Evolutionary conservation across 371 early-diverging fungal genomes (phyloP).

Genomic region (Nematocida sp.): DNA sequence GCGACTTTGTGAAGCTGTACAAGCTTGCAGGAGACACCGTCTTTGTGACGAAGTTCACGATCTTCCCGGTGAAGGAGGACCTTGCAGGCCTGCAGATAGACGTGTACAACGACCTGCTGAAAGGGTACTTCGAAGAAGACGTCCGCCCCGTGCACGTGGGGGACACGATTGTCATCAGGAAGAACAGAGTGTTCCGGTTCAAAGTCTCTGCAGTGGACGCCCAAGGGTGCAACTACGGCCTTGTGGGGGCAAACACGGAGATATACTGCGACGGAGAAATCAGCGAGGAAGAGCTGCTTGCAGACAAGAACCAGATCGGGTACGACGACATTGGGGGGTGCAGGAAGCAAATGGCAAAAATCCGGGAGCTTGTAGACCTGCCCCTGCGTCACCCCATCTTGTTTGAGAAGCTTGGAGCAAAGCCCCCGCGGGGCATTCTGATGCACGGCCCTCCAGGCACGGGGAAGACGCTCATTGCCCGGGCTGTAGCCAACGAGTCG

Average conservation of each 20-base stretch:
- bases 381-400: conserved; percentile 94
- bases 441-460: conserved; percentile 94
- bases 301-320: conserved; percentile 83
- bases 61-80: conserved; percentile 93
- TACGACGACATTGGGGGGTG: conserved; percentile 98
- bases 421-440: conserved; percentile 91
- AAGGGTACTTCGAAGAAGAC: conserved; percentile 46
- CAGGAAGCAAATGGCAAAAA: conserved; percentile 96
- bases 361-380: conserved; percentile 93
- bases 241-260: conserved; percentile 81
- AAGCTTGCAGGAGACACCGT: conserved; percentile 76
- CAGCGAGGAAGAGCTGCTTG: conserved; percentile 92
- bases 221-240: conserved; percentile 25
- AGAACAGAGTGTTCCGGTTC: conserved; percentile 92
- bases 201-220: conserved; percentile 80
- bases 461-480: conserved; percentile 89
- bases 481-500: conserved; percentile 84
- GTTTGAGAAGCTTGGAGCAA: conserved; percentile 93
- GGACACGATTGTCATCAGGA: conserved; percentile 71
- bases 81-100: conserved; percentile 89
- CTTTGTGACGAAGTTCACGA: conserved; percentile 83
- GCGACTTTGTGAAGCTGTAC: conserved; percentile 91
- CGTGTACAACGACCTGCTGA: conserved; percentile 74
- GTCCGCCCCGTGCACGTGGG: conserved; percentile 40
- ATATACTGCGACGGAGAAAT: conserved; percentile 93